A percentile compares a stretch with the other conserved stretches of the same genome.
phyloP scores from a whole-genome alignment of 345 rosid species.

The Euphorbia lathyris region DNA sequence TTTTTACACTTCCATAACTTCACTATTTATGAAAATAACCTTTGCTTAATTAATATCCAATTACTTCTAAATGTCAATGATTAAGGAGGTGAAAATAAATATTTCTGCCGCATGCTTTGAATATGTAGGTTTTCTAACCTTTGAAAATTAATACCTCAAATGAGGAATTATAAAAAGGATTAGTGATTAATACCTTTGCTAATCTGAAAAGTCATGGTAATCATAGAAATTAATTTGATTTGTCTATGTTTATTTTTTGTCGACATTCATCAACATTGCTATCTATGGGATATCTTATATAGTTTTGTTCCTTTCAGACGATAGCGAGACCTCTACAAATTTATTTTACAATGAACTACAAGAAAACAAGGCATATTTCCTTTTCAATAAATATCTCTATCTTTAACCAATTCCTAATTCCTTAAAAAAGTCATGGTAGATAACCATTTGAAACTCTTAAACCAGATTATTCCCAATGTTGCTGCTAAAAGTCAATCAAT shows the following conservation, averaged over 20 bases:
- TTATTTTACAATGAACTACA: background rate
- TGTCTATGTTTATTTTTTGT: constrained; percentile 15
- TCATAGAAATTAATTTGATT: constrained; percentile 1
- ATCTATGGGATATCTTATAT: background rate
- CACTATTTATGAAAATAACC: background rate
- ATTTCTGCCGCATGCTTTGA: background rate
- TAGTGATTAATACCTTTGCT: constrained; percentile 12
- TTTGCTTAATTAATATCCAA: background rate
- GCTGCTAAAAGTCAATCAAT: constrained; percentile 18
- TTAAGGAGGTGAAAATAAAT: too few relatives aligned
- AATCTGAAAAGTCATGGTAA: constrained; percentile 13
- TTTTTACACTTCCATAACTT: constrained; percentile 11
- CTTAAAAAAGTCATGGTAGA: constrained; percentile 34
- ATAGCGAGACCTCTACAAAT: background rate
- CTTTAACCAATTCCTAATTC: constrained; percentile 24
- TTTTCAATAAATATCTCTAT: constrained; percentile 8
- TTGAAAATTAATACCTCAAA: constrained; percentile 1
- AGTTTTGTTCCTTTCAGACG: constrained; percentile 23
- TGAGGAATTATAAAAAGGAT: background rate
- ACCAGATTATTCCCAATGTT: background rate
- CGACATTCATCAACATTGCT: background rate
- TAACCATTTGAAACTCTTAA: background rate
- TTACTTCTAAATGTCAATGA: background rate
- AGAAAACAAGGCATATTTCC: constrained; percentile 7
- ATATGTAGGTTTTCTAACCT: background rate